Conservation (phyloP, 805 yeast genomes). For the Pichia membranifaciens region DNA sequence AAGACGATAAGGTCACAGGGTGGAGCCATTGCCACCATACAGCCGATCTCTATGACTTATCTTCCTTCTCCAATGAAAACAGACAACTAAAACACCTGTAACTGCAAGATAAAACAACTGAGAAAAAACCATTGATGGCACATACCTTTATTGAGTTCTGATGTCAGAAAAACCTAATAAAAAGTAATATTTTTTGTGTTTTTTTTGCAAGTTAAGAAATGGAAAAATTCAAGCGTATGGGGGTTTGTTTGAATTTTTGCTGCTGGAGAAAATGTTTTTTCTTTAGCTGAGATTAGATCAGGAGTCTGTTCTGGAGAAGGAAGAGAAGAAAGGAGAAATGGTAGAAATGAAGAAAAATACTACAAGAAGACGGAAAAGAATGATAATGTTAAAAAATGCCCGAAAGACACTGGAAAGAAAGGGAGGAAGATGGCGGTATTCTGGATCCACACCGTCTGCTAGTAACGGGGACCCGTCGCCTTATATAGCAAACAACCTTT, state of each 20-base stretch:
- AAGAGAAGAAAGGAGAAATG: conserved; percentile 8
- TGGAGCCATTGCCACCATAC: background rate
- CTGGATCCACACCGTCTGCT: too few relatives aligned
- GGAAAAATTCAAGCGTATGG: conserved; percentile 2
- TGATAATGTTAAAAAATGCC: background rate
- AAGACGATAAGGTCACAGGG: background rate
- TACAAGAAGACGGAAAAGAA: background rate
- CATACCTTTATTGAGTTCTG: conserved; percentile 3
- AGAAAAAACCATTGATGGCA: background rate
- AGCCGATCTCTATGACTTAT: background rate
- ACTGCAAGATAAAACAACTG: background rate
- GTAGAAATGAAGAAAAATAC: background rate
- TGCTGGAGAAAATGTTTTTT: background rate
- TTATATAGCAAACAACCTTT: background rate
- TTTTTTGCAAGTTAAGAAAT: conserved; percentile 1
- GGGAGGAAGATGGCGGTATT: too few relatives aligned
- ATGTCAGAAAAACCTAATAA: background rate
- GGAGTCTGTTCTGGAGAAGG: conserved; percentile 20
- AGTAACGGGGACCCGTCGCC: background rate
- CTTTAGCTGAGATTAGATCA: conserved; percentile 12
- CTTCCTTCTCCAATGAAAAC: conserved; percentile 6
- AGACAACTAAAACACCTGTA: conserved; percentile 5
- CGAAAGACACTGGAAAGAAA: background rate
- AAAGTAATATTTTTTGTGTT: background rate
- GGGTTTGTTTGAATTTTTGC: conserved; percentile 1